Evolutionary conservation across 2,329 filamentous ascomycete species (phyloP).

Genomic region (Lasiodiplodia sp.): DNA sequence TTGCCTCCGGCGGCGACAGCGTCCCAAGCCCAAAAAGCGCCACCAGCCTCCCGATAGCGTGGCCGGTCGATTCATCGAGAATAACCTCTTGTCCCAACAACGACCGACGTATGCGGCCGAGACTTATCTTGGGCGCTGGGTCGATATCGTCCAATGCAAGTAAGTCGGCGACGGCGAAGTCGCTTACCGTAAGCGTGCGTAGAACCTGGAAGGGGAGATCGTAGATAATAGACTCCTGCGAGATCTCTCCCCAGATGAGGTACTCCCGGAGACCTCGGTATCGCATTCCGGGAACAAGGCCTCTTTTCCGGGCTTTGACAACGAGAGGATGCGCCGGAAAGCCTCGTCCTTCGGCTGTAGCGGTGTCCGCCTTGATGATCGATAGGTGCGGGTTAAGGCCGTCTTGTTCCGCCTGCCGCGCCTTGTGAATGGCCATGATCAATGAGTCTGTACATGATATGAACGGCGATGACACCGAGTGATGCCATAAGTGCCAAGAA

Average conservation of each 20-base stretch:
- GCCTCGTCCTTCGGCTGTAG: not conserved
- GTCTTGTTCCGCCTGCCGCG: not conserved
- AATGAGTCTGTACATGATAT: slow-evolving; percentile 5
- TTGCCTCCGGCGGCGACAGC: not conserved
- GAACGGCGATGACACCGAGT: not conserved
- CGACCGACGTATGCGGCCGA: not conserved
- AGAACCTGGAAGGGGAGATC: not conserved
- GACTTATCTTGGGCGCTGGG: not conserved
- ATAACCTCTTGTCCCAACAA: not conserved
- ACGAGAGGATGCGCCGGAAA: not conserved
- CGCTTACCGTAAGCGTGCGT: not conserved
- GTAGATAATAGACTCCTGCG: not conserved
- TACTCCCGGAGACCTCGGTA: not conserved
- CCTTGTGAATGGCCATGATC: slow-evolving; percentile 3
- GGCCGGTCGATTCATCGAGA: not conserved
- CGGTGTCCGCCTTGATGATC: not conserved
- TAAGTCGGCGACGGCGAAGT: not conserved
- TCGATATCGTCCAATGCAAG: slow-evolving; percentile 9
- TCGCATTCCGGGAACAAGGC: slow-evolving; percentile 3
- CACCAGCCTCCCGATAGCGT: not conserved
- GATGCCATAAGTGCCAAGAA: not conserved
- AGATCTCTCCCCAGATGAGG: not conserved
- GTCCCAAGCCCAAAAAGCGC: not conserved
- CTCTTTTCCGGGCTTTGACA: not conserved
- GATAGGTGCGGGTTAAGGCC: not conserved